Percentiles rank a stretch among this genome's conserved stretches.
These are phyloP conservation scores for Pythium oligandrum DNA, from an alignment of 352 stramenopile genomes.

Conservation along the genomic window DNA sequence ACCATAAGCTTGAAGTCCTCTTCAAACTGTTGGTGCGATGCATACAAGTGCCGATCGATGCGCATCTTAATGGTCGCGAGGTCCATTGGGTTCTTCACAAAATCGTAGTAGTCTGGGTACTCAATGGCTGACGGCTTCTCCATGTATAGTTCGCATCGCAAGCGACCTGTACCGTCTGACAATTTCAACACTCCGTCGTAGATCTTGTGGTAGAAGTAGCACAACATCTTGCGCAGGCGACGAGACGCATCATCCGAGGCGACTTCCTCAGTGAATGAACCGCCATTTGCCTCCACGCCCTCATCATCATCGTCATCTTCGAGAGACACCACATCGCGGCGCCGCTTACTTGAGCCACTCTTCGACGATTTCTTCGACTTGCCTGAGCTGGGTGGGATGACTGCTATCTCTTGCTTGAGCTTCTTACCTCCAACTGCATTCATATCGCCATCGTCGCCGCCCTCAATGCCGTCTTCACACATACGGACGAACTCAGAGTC, in stretches of 20 bases:
- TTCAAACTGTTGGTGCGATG: constrained; percentile 60
- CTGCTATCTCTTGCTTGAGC: constrained; percentile 19
- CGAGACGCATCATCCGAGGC: constrained; percentile 29
- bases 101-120: constrained; percentile 89
- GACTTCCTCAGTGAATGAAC: constrained; percentile 28
- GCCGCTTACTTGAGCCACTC: constrained; percentile 13
- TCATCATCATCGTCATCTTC: constrained; percentile 19
- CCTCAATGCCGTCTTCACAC: constrained; percentile 78
- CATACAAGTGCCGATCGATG: constrained; percentile 65
- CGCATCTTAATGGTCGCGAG: constrained; percentile 82
- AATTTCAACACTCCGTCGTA: constrained; percentile 82
- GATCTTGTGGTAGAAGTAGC: constrained; percentile 82
- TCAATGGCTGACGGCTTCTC: constrained; percentile 75
- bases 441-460: constrained; percentile 20
- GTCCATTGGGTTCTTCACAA: constrained; percentile 86
- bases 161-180: constrained; percentile 55
- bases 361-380: constrained; percentile 9
- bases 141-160: constrained; percentile 71
- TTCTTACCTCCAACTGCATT: constrained; percentile 24
- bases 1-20: constrained; percentile 84
- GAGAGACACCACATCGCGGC: constrained; percentile 11
- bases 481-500: constrained; percentile 87
- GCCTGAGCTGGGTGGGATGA: neutral
- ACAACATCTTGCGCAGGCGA: constrained; percentile 57
- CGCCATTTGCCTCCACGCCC: constrained; percentile 27